Evolutionary conservation across 169 alveolate genomes (phyloP).

Genomic region (Babesia bovis): DNA sequence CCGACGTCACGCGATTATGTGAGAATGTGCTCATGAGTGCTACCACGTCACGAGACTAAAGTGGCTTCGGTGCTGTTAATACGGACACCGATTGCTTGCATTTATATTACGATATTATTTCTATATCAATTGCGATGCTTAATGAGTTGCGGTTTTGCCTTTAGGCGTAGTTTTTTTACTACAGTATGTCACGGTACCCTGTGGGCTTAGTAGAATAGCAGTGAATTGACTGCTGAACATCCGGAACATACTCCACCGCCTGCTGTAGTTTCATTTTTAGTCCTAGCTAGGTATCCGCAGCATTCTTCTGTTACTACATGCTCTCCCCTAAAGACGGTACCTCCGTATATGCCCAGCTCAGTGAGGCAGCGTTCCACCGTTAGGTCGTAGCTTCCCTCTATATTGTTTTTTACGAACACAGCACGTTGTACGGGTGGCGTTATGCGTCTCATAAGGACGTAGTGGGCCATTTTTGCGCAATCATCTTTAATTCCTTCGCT

Average conservation of each 20-base stretch:
- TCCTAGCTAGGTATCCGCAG: slow-evolving; percentile 65
- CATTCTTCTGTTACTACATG: slow-evolving; percentile 27
- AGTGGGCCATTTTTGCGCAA: slow-evolving; percentile 21
- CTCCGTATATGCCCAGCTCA: slow-evolving; percentile 61
- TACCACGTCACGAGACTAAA: background rate
- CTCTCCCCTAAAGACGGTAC: slow-evolving; percentile 41
- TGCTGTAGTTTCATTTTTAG: slow-evolving; percentile 40
- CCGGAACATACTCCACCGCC: slow-evolving; percentile 70
- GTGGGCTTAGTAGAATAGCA: slow-evolving; percentile 45
- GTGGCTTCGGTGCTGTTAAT: background rate
- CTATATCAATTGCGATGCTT: too few relatives aligned
- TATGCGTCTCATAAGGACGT: slow-evolving; percentile 57
- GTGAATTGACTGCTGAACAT: slow-evolving; percentile 27
- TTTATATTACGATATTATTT: too few relatives aligned
- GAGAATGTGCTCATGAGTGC: slow-evolving; percentile 24
- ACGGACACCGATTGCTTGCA: too few relatives aligned
- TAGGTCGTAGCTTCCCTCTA: slow-evolving; percentile 18
- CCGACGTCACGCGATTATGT: background rate
- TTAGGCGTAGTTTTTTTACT: too few relatives aligned
- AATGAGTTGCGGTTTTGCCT: too few relatives aligned
- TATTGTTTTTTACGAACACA: slow-evolving; percentile 25
- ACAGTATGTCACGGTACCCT: too few relatives aligned
- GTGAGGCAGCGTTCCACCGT: slow-evolving; percentile 42
- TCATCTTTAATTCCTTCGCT: slow-evolving; percentile 2
- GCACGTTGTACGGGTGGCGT: slow-evolving; percentile 56